Percentiles rank a stretch among this genome's conserved stretches.
Conservation (phyloP, 2,329 filamentous ascomycete genomes). For the Aspergillus amoenus region DNA sequence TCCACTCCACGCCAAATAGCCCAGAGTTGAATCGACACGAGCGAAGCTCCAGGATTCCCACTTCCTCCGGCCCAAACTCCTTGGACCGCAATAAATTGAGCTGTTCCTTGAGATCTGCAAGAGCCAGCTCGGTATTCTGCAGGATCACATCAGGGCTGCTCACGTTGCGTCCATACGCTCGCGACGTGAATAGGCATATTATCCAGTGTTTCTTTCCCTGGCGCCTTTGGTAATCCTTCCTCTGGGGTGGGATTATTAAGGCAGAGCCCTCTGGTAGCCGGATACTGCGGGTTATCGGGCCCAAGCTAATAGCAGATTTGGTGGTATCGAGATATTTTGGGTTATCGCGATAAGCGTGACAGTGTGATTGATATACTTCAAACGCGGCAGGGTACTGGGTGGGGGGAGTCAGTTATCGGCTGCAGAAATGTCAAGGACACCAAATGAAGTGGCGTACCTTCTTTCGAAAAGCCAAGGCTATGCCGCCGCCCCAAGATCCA, state of each 20-base stretch:
- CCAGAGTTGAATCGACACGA: constrained; percentile 60
- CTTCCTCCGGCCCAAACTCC: constrained; percentile 3
- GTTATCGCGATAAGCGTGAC: constrained; percentile 28
- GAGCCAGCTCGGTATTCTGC: constrained; percentile 48
- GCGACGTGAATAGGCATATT: constrained; percentile 59
- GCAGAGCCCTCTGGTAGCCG: constrained; percentile 47
- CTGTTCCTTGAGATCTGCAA: constrained; percentile 49
- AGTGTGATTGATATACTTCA: constrained; percentile 49
- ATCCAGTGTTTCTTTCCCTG: constrained; percentile 50
- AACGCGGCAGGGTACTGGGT: constrained; percentile 54
- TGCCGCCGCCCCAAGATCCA: constrained; percentile 60
- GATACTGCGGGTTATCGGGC: constrained; percentile 13
- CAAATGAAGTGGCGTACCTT: constrained; percentile 21
- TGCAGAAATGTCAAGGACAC: neutral
- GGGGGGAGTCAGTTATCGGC: neutral
- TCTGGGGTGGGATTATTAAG: constrained; percentile 54
- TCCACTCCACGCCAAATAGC: constrained; percentile 57
- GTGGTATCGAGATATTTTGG: constrained; percentile 15
- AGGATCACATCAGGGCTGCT: constrained; percentile 46
- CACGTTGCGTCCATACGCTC: constrained; percentile 46
- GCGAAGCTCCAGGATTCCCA: constrained; percentile 36
- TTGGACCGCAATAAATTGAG: constrained; percentile 30
- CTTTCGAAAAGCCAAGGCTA: constrained; percentile 52
- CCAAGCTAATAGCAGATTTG: neutral
- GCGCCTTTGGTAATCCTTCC: constrained; percentile 27